phyloP scores from a whole-genome alignment of 108 stramenopile genomes.

The Nitzschia putrida region DNA sequence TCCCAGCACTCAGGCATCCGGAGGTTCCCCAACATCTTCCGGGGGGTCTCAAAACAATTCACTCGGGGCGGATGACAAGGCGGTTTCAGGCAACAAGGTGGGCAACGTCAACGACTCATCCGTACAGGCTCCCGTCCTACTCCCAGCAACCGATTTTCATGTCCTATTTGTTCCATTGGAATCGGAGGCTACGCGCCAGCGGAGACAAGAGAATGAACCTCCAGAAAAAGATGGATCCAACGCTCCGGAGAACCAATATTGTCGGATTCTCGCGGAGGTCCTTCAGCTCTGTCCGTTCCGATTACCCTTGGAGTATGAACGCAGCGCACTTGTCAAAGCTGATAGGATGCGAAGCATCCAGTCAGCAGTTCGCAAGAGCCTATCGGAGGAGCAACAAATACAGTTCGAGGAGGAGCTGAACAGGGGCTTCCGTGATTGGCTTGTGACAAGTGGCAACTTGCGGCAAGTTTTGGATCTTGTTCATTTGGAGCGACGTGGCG shows the following conservation, averaged over 20 bases:
- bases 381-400: slow-evolving; percentile 63
- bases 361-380: slow-evolving; percentile 59
- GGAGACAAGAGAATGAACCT: slow-evolving; percentile 53
- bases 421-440: slow-evolving; percentile 87
- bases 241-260: slow-evolving; percentile 71
- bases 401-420: slow-evolving; percentile 81
- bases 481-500: slow-evolving; percentile 64
- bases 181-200: slow-evolving; percentile 54
- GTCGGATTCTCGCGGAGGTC: slow-evolving; percentile 70
- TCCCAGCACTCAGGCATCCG: slow-evolving; percentile 26
- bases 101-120: slow-evolving; percentile 50
- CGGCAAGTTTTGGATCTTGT: slow-evolving; percentile 92
- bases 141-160: slow-evolving; percentile 77
- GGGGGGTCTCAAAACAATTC: slow-evolving; percentile 23
- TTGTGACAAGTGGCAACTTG: slow-evolving; percentile 88
- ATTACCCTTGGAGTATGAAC: slow-evolving; percentile 81
- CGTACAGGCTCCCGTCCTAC: slow-evolving; percentile 66
- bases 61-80: slow-evolving; percentile 73
- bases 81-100: slow-evolving; percentile 37
- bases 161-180: slow-evolving; percentile 76
- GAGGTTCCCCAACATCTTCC: slow-evolving; percentile 27
- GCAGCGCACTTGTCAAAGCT: slow-evolving; percentile 67
- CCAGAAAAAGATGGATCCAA: slow-evolving; percentile 31
- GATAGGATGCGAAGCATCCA: slow-evolving; percentile 76
- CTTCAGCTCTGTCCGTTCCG: slow-evolving; percentile 83